A percentile compares a stretch with the other conserved stretches of the same genome.
Conservation (phyloP, 2,329 filamentous ascomycete genomes). For the Tolypocladium guangdongense region DNA sequence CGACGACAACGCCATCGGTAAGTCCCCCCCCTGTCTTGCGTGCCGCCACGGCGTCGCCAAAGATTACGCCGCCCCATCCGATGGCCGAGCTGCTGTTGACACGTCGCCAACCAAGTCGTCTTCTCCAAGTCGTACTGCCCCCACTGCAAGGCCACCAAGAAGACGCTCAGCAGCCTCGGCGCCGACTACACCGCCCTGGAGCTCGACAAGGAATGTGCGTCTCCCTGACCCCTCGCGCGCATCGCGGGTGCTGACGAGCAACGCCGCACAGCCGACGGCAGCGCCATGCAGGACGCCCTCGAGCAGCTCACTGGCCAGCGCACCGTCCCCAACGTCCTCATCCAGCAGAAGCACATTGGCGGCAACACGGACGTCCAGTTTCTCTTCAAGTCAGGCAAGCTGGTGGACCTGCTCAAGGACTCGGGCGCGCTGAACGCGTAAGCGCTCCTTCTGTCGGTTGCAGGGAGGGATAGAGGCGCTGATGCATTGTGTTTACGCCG, state of each 20-base stretch:
- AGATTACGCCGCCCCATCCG: not conserved
- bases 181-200: conserved; percentile 70
- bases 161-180: conserved; percentile 54
- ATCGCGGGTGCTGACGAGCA: not conserved
- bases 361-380: conserved; percentile 79
- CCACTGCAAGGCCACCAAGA: conserved; percentile 76
- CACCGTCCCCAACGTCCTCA: conserved; percentile 94
- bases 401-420: conserved; percentile 28
- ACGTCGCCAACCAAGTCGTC: conserved; percentile 48
- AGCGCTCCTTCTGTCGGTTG: conserved; percentile 9
- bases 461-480: not conserved
- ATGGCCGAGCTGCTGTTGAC: not conserved
- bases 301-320: conserved; percentile 69
- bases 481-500: not conserved
- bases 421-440: conserved; percentile 32
- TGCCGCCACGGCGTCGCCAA: not conserved
- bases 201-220: conserved; percentile 74
- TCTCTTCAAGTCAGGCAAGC: conserved; percentile 37
- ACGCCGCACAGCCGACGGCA: conserved; percentile 57
- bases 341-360: conserved; percentile 81
- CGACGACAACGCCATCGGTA: conserved; percentile 77
- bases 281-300: conserved; percentile 74
- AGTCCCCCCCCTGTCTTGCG: conserved; percentile 15
- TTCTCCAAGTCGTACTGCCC: conserved; percentile 98
- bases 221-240: not conserved